Evolutionary conservation across 1,139 yeast species (phyloP), one percentile per base, ranked within the genome.

Genomic region (Hansenula lynferdii): DNA sequence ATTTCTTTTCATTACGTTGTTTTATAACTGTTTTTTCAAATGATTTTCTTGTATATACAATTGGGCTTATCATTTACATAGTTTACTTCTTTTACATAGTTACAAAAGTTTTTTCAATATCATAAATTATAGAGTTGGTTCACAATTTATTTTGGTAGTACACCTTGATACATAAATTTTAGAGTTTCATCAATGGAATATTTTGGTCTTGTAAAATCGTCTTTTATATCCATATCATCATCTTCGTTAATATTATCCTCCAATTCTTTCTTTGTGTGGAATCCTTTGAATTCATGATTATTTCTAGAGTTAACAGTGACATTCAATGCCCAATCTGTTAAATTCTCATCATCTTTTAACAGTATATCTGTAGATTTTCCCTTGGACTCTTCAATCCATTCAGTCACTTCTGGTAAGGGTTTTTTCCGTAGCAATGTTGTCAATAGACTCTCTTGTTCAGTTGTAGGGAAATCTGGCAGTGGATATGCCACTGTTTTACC

Each of bases 371-470:
- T 56, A 31, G 70, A 68, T 18, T 63, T 58, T 19, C 65, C 68
- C 19, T 66, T 62, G 2, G 92, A 89, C 16, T 69, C 67, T 15
- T 71, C 70, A 15, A 87, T 75, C 97, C 97, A 89, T 34, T 79
- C 85, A 40, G 81, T 87, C 1, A 90, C 95, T 50, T 89, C 97
- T 0, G 97, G 97, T 12, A 85, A 66, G 35, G 85, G 81, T 57
- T 90, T 90, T 58, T 89, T 92, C 42, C 97, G 71, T 44, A 92
- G 63, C 45, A 92, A 66, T 0, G 97, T 87, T 1, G 95, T 84
- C 40, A 90, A 65, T 35, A 90, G 67, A 2, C 86, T 86, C 54
- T 85, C 90, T 45, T 86, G 92, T 31, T 85, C 84, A 1, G 86
- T 74, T 0, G 95, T 77, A 4, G 97, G 97, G 56, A 90, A 92